Evolutionary conservation across 2,329 filamentous ascomycete species (phyloP), one percentile per base, ranked within the genome.

Genomic region (Annulohypoxylon truncatum): DNA sequence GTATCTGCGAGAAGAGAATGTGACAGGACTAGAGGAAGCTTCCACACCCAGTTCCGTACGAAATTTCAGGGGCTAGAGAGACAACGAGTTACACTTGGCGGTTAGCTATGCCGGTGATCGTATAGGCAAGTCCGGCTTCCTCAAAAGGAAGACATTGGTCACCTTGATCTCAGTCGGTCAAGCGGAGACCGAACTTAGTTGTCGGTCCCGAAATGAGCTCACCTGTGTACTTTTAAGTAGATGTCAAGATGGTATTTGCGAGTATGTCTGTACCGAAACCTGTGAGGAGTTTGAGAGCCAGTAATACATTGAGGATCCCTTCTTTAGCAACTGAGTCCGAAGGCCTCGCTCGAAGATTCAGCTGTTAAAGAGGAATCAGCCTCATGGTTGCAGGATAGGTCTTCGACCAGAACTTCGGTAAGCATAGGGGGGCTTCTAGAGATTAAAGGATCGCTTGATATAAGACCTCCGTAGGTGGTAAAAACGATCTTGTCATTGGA

Each of bases 361-460:
- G 28, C 33, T 12, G 20, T 38, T 55, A 20, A 9, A 52, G 50
- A 61, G 10, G 31, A 61, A 22, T 13, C 44, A 50, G 15, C 28
- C 44, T 28, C 10, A 31, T 42, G 62, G 47, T 40, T n/a, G 31
- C 31, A 35, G 61, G 8, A 22, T 42, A 56, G 44, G 62, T 31
- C 33, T 52, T 58, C 57, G 35, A 50, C 13, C 35, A 18, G 46
- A 42, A 40, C 31, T 22, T 15, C n/a, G 18, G 52, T 28, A 28
- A 59, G 44, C n/a, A 53, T 48, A 46, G n/a, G 38, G 24, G 56
- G 20, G 26, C n/a, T 58, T 48, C 33, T 64, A 26, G 31, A 64
- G 42, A 56, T 58, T 64, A 59, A 44, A 33, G 59, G 46, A 48
- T 68, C 53, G 66, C 64, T 66, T 63, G 61, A 67, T 55, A 31